Conservation (phyloP, 140 eudicot species). For the Oenanthe javanica region DNA sequence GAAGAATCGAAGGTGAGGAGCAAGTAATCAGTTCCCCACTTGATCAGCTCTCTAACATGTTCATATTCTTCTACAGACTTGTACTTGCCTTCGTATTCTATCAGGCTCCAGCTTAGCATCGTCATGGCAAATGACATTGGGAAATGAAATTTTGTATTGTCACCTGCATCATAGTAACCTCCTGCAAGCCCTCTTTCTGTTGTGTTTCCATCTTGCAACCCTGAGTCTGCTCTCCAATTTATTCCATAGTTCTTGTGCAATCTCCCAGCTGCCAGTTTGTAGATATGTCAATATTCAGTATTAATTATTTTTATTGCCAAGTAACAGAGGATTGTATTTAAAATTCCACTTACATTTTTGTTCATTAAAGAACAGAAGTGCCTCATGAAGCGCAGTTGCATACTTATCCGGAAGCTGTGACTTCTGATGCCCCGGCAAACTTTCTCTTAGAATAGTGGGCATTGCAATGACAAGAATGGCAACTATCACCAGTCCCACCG, state of each 20-base stretch:
- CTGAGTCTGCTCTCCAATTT: constrained; percentile 81
- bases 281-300: not conserved
- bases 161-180: constrained; percentile 93
- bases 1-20: constrained; percentile 73
- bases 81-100: constrained; percentile 77
- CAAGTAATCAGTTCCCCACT: constrained; percentile 95
- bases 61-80: constrained; percentile 48
- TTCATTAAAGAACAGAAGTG: constrained; percentile 84
- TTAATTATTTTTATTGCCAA: not conserved
- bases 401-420: constrained; percentile 69
- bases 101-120: constrained; percentile 83
- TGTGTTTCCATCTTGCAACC: constrained; percentile 53
- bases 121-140: constrained; percentile 89
- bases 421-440: constrained; percentile 44
- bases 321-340: not conserved
- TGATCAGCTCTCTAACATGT: constrained; percentile 68
- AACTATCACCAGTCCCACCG: constrained; percentile 21
- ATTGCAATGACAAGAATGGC: constrained; percentile 58
- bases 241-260: constrained; percentile 53
- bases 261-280: constrained; percentile 50
- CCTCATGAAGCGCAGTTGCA: constrained; percentile 56
- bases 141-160: constrained; percentile 59
- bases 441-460: constrained; percentile 47
- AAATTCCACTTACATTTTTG: constrained; percentile 58
- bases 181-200: constrained; percentile 68